Base-by-base conservation (phyloP, 2,329 filamentous ascomycete genomes). In the Trichophyton simii region DNA sequence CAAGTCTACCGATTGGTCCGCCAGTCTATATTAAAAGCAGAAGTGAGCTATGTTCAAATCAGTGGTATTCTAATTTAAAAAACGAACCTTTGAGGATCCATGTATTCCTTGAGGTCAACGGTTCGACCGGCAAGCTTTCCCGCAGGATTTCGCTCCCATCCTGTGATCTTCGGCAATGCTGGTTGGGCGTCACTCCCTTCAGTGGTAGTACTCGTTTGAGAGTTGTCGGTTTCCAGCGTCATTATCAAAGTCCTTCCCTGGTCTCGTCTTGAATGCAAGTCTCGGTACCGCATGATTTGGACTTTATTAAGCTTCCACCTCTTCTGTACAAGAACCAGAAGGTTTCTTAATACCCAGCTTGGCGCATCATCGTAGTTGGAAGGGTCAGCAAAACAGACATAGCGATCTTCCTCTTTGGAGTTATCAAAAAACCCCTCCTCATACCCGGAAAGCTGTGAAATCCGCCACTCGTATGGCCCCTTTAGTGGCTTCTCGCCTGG, bases 1-100 rank as follows among this genome's bases (percentile, higher is more conserved):
- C 62, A 99, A 81, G 70, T 99, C 94, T 8, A 97, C 92, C 0
- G 91, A 91, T 72, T 95, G 91, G 71, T 97, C 91, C 22, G 94
- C 94, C 18, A 97, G 79, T 67, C 78, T 78, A 61, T 31, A 22
- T 13, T 15, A 3, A 20, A 50, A 31, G 20, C 20, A 3, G 41
- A 20, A 36, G n/a, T 58, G 11, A 46, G 36, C 57, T 15, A 18
- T 36, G 28, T 57, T 60, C 50, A 20, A 34, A 57, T 3, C 18
- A 28, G 48, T 13, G 18, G 9, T 1, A 9, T 42, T 46, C 18
- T 28, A 9, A 15, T 8, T 8, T 18, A 18, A 20, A 18, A 52
- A 2, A 36, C 61, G 52, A 70, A 77, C 69, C 86, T 86, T 38
- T 82, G 79, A 5, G 94, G 92, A 70, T 99, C 91, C 87, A 99